phyloP scores from a whole-genome alignment of 371 early-diverging fungal genomes.

The Circinella minor region DNA sequence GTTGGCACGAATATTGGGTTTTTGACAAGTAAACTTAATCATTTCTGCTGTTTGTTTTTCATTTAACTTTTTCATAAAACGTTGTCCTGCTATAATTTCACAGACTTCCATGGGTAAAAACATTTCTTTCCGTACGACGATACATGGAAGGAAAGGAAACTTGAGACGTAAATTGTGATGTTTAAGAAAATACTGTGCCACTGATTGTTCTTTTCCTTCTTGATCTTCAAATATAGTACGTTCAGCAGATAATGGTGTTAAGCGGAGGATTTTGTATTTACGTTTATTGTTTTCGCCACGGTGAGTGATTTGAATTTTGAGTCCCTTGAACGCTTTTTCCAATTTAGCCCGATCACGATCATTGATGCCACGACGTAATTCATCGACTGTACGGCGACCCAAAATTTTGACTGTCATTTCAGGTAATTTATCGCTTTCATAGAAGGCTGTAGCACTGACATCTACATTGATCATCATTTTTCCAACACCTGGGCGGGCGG shows the following conservation, averaged over 20 bases:
- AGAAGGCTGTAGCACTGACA: constrained; percentile 89
- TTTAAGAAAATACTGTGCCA: constrained; percentile 78
- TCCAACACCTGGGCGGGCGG: constrained; percentile 77
- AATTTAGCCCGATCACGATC: constrained; percentile 68
- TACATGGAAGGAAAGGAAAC: constrained; percentile 87
- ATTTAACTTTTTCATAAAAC: constrained; percentile 79
- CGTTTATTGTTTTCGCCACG: constrained; percentile 68
- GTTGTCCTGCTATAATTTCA: constrained; percentile 83
- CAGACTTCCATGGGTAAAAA: constrained; percentile 94
- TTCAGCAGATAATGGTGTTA: constrained; percentile 72
- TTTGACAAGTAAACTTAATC: constrained; percentile 91
- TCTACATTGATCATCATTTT: constrained; percentile 87
- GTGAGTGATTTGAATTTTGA: constrained; percentile 78
- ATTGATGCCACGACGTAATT: constrained; percentile 68
- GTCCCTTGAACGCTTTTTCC: constrained; percentile 74
- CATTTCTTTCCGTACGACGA: constrained; percentile 69
- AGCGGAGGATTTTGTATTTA: constrained; percentile 68
- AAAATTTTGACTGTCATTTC: constrained; percentile 73
- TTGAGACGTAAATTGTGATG: constrained; percentile 74
- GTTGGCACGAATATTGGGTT: constrained; percentile 74
- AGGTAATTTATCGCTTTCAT: constrained; percentile 71
- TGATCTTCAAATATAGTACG: constrained; percentile 71
- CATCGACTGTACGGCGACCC: constrained; percentile 60
- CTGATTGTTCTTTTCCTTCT: constrained; percentile 57
- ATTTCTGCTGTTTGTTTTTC: constrained; percentile 92